Conservation (phyloP, 1,139 yeast genomes). For the Blastobotrys petasosporus region DNA sequence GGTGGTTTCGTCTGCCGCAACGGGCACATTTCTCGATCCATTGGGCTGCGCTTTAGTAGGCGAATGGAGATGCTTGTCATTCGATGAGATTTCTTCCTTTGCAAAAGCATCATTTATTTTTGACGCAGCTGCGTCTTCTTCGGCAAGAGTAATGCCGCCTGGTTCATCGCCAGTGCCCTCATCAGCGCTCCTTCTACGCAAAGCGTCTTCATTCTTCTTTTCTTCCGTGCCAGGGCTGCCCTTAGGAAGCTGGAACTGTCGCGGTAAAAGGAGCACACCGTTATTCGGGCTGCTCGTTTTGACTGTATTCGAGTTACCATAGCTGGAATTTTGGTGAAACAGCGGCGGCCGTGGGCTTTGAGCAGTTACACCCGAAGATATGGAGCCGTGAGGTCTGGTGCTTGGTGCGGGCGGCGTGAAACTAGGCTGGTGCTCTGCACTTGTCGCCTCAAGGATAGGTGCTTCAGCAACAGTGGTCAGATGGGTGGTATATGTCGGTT, state of each 20-base stretch:
- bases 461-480: too few species aligned
- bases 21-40: neutral
- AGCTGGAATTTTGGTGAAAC: constrained; percentile 3
- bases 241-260: constrained; percentile 26
- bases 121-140: too few species aligned
- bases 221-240: constrained; percentile 4
- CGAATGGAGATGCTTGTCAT: neutral
- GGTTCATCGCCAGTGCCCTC: too few species aligned
- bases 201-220: neutral
- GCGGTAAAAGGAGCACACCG: constrained; percentile 29
- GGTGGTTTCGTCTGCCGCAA: neutral
- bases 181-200: neutral
- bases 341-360: neutral
- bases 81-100: neutral
- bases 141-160: too few species aligned
- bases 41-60: neutral
- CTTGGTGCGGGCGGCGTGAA: too few species aligned
- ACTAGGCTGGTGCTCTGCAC: too few species aligned
- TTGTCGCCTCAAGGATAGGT: too few species aligned
- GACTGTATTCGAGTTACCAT: neutral
- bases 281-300: constrained; percentile 19
- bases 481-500: too few species aligned
- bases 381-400: too few species aligned
- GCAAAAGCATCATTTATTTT: too few species aligned
- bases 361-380: too few species aligned